These are phyloP conservation scores for Penicillium paxilli DNA, from an alignment of 495 filamentous ascomycete species.

Conservation along the genomic window DNA sequence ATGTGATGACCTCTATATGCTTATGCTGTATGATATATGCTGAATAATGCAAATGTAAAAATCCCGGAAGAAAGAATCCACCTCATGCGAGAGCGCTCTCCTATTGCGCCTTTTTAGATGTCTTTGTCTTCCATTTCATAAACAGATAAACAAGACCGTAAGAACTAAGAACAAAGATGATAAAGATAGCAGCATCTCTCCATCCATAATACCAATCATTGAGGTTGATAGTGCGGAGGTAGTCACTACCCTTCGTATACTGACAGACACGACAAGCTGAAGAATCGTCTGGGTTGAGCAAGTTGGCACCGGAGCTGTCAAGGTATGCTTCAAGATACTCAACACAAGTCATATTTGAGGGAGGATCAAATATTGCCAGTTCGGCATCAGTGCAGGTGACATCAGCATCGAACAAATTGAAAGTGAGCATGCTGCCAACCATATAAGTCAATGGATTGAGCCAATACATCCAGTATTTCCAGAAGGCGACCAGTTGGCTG, in stretches of 20 bases:
- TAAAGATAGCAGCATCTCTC: conserved; percentile 44
- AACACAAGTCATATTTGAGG: conserved; percentile 49
- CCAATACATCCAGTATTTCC: conserved; percentile 78
- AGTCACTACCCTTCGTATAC: conserved; percentile 38
- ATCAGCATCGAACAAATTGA: conserved; percentile 53
- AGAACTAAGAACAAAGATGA: conserved; percentile 43
- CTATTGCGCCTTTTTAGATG: conserved; percentile 38
- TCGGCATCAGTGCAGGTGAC: conserved; percentile 60
- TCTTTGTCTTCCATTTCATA: conserved; percentile 47
- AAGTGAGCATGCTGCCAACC: conserved; percentile 58
- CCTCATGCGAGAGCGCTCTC: too few species aligned
- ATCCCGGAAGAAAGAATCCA: too few species aligned
- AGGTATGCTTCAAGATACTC: conserved; percentile 58
- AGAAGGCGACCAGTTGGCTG: conserved; percentile 54
- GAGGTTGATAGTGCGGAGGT: conserved; percentile 37
- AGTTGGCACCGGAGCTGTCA: conserved; percentile 42
- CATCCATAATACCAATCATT: conserved; percentile 45
- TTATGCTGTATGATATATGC: too few species aligned
- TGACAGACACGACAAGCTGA: conserved; percentile 60
- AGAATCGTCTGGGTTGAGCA: conserved; percentile 54
- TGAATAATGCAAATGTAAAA: too few species aligned
- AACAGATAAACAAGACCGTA: conserved; percentile 48
- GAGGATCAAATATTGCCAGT: conserved; percentile 54
- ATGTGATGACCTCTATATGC: too few species aligned
- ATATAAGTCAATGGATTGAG: conserved; percentile 71